These are phyloP conservation scores for Byssothecium circinans DNA, from an alignment of 2,329 filamentous ascomycete species.

Conservation along the genomic window DNA sequence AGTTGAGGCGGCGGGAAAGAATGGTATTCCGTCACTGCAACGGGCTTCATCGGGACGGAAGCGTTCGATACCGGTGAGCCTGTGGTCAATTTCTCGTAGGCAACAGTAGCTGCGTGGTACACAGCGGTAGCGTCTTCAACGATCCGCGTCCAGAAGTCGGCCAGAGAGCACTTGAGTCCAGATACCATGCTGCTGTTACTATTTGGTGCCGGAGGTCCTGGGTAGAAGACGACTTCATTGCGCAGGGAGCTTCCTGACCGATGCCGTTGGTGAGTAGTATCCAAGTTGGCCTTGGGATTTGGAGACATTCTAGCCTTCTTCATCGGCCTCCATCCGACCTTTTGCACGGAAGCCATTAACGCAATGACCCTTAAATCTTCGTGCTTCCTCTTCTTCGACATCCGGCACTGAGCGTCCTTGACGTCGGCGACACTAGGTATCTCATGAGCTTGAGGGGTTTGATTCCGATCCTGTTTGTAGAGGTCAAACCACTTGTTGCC, in stretches of 20 bases:
- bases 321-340: neutral
- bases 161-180: no score
- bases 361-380: neutral
- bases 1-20: no score
- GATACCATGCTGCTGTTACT: no score
- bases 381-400: neutral
- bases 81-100: no score
- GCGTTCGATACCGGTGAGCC: no score
- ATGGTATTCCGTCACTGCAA: no score
- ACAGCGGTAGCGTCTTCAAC: neutral
- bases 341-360: neutral
- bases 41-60: no score
- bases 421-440: neutral
- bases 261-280: neutral
- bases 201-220: neutral
- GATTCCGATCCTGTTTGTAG: neutral
- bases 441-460: neutral
- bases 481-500: neutral
- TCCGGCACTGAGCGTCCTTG: neutral
- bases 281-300: neutral
- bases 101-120: no score
- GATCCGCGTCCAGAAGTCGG: neutral
- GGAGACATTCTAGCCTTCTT: neutral
- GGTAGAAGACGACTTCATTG: neutral
- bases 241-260: neutral